Evolutionary conservation across 2,329 filamentous ascomycete genomes (phyloP).

Genomic region (Dactylellina cionopaga): DNA sequence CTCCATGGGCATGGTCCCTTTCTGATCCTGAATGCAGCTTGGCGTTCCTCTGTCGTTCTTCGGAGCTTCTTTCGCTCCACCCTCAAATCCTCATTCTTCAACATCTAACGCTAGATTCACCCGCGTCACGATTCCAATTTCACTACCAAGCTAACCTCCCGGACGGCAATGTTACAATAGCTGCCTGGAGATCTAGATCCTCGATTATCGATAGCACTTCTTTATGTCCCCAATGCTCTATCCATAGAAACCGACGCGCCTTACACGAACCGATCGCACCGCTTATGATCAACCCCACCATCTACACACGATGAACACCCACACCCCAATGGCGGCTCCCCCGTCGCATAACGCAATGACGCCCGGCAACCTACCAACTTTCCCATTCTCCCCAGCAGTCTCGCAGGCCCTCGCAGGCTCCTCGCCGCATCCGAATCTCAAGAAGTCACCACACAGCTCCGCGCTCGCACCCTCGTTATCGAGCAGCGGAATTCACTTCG

Average conservation of each 20-base stretch:
- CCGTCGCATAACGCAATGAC: conserved; percentile 29
- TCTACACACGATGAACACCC: conserved; percentile 36
- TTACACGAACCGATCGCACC: background rate
- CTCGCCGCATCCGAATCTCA: conserved; percentile 44
- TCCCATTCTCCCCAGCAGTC: conserved; percentile 47
- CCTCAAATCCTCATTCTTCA: too few species aligned
- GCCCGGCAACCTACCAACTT: conserved; percentile 39
- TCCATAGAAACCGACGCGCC: background rate
- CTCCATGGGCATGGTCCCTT: too few species aligned
- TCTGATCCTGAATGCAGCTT: too few species aligned
- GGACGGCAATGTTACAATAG: too few species aligned
- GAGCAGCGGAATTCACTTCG: conserved; percentile 42
- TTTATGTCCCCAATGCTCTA: too few species aligned
- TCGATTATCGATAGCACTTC: too few species aligned
- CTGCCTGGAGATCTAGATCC: too few species aligned
- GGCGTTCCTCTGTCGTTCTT: too few species aligned
- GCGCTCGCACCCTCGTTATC: conserved; percentile 45
- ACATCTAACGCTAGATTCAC: too few species aligned
- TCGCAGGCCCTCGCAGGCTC: conserved; percentile 48
- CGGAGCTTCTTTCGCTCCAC: too few species aligned
- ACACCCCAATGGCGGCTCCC: conserved; percentile 44
- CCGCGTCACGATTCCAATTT: too few species aligned
- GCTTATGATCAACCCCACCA: background rate
- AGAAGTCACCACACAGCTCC: conserved; percentile 49
- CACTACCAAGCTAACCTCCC: too few species aligned